Base-by-base conservation (phyloP, 1,284 basidiomycete genomes). In the Cryptococcus floricola region DNA sequence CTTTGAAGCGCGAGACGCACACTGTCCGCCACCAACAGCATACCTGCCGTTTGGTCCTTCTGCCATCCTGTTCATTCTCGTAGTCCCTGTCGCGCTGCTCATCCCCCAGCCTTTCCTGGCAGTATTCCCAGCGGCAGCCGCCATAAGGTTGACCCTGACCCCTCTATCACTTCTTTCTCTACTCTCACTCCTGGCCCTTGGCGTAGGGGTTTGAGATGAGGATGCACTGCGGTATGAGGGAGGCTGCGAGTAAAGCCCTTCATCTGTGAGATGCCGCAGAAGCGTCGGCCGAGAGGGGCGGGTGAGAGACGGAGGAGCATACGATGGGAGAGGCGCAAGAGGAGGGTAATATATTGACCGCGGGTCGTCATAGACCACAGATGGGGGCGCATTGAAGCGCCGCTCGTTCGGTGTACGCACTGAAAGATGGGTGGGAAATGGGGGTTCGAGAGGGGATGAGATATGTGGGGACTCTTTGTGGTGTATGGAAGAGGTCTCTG, bases 1-100 rank as follows among this genome's bases (percentile, higher is more conserved):
- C 7, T 34, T 10, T 8, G 10, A 6, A 34, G 31, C 31, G 23
- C 14, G 28, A 4, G 3, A 68, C 74, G 61, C 58, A 77, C 74
- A 72, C 53, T 76, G 74, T 13, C 71, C 69, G 14, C 74, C 76
- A 10, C 75, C 76, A 5, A 77, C 62, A 3, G 66, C 74, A 48
- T 70, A 74, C 16, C 59, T 63, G 2, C 72, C 73, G 7, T 64
- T 61, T 4, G 71, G 67, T 5, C 75, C 75, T 50, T 66, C 60
- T 5, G 71, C 74, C 72, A 77, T 75, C 25, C 67, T 65, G 18
- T 59, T 73, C 44, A 76, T 54, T 43, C 70, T 61, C 5, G 68
- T 59, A 10, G 57, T 60, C 6, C 58, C 59, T 2, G 65, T 53
- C 5, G 58, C 58, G 7, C 60, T 43, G 27, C 56, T 57, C 55